Percentiles rank a stretch among this genome's conserved stretches.
Conservation (phyloP, 192 early-diverging fungal species). For the Spizellomyces punctatus region DNA sequence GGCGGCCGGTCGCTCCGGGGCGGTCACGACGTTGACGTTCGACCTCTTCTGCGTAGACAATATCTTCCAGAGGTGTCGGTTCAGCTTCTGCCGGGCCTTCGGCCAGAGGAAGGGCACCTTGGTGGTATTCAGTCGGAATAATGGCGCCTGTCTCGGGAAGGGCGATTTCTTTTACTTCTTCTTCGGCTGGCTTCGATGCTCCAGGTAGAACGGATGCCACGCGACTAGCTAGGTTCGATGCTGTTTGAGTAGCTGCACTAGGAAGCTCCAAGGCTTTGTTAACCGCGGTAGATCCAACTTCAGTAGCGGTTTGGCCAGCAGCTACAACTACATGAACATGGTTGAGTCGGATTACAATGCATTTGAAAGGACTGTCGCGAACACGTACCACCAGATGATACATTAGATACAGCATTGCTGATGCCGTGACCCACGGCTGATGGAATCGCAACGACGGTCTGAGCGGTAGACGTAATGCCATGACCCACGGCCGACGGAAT, state of each 20-base stretch:
- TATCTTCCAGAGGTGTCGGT: conserved; percentile 12
- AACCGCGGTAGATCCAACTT: background rate
- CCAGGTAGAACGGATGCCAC: background rate
- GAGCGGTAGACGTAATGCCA: background rate
- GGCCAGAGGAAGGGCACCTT: background rate
- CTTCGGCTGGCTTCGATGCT: background rate
- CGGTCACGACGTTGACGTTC: conserved; percentile 17
- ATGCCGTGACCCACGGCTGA: background rate
- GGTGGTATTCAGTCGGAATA: background rate
- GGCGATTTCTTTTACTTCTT: background rate
- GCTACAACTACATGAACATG: too few species aligned
- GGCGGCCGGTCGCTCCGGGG: conserved; percentile 24
- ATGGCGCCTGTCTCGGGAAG: background rate
- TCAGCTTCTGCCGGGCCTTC: background rate
- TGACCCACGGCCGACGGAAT: background rate
- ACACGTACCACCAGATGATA: background rate
- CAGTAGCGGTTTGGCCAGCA: too few species aligned
- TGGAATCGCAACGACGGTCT: background rate
- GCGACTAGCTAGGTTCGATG: background rate
- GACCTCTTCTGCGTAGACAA: conserved; percentile 19
- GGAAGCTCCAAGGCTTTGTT: background rate
- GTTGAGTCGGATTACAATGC: too few species aligned
- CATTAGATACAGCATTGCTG: background rate
- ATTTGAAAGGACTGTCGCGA: too few species aligned
- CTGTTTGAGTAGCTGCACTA: background rate